These are phyloP conservation scores for Ampelocalamus luodianensis DNA, from an alignment of 176 grass and related monocot genomes.

Conservation along the genomic window DNA sequence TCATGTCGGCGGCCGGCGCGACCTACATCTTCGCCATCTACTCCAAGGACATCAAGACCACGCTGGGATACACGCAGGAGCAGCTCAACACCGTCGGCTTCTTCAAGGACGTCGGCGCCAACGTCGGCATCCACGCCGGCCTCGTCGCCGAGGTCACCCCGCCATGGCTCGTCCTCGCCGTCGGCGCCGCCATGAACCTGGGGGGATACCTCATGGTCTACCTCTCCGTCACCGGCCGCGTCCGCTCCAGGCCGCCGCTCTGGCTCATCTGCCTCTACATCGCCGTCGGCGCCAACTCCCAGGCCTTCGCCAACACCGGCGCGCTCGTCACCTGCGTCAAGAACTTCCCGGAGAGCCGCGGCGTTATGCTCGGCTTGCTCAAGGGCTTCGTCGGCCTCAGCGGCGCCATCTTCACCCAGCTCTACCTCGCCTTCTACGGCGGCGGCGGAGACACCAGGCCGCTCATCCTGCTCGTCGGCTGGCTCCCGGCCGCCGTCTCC, in stretches of 20 bases:
- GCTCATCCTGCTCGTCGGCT: constrained; percentile 57
- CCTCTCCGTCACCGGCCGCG: constrained; percentile 51
- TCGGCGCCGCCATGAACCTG: constrained; percentile 62
- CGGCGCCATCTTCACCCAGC: constrained; percentile 73
- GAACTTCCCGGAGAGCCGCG: constrained; percentile 56
- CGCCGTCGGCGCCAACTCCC: constrained; percentile 70
- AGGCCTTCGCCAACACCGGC: constrained; percentile 76
- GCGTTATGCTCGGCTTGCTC: background rate
- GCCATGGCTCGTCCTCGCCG: constrained; percentile 51
- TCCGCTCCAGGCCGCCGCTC: background rate
- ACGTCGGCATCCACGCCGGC: constrained; percentile 58
- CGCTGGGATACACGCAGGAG: constrained; percentile 61
- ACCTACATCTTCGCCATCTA: constrained; percentile 71
- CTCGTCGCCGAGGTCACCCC: constrained; percentile 53
- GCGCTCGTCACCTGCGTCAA: constrained; percentile 69
- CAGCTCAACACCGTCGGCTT: constrained; percentile 65
- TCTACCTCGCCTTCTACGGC: constrained; percentile 74
- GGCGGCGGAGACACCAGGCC: constrained; percentile 38
- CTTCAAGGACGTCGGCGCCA: constrained; percentile 74
- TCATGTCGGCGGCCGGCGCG: constrained; percentile 50
- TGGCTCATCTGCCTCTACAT: constrained; percentile 73
- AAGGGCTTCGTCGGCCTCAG: constrained; percentile 55
- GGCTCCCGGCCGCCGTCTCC: constrained; percentile 58
- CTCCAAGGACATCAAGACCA: constrained; percentile 67
- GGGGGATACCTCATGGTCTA: constrained; percentile 68